phyloP scores from a whole-genome alignment of 371 early-diverging fungal genomes.

The Mucor lusitanicus region DNA sequence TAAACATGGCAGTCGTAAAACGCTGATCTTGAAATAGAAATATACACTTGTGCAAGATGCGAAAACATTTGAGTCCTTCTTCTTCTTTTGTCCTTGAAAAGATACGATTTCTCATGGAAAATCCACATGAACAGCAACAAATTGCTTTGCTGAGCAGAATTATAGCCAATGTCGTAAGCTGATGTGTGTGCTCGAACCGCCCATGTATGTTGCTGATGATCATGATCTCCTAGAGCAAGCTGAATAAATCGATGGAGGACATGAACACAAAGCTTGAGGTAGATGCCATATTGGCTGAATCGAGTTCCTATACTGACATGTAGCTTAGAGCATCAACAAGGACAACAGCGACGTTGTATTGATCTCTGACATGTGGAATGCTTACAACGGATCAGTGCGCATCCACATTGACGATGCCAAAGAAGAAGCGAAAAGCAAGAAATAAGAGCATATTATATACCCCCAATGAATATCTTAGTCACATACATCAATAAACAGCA shows the following conservation, averaged over 20 bases:
- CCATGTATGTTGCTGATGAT: neutral
- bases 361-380: slow-evolving; percentile 25
- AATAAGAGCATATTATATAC: neutral
- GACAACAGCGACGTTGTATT: slow-evolving; percentile 10
- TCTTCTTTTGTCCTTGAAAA: neutral
- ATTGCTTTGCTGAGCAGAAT: slow-evolving; percentile 28
- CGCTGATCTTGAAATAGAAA: neutral
- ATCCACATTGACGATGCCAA: slow-evolving; percentile 28
- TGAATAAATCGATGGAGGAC: slow-evolving; percentile 21
- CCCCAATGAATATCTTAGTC: neutral
- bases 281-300: neutral
- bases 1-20: neutral
- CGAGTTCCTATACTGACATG: neutral
- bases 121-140: slow-evolving; percentile 40
- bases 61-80: neutral
- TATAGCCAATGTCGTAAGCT: slow-evolving; percentile 25
- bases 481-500: neutral
- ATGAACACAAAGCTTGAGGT: slow-evolving; percentile 31
- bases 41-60: neutral
- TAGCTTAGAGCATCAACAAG: slow-evolving; percentile 14
- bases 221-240: slow-evolving; percentile 29
- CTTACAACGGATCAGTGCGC: slow-evolving; percentile 26
- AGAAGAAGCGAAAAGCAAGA: neutral
- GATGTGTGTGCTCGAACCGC: neutral
- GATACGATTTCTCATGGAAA: slow-evolving; percentile 22